Conservation (phyloP, 2,329 filamentous ascomycete species). For the Podosphaera xanthii region DNA sequence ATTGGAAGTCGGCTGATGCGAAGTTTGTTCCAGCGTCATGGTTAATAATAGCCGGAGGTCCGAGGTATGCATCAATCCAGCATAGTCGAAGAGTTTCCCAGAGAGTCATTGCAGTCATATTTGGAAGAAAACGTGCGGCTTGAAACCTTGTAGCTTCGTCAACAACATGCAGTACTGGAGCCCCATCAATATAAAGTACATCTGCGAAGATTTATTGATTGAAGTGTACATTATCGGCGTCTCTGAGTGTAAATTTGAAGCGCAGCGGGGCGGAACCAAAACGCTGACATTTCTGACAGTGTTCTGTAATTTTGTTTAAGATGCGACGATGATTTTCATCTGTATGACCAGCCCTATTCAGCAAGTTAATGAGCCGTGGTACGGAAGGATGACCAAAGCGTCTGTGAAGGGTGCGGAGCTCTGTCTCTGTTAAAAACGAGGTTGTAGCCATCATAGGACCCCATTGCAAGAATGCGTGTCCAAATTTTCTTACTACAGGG, state of each 20-base stretch:
- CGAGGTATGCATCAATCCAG: neutral
- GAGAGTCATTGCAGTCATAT: neutral
- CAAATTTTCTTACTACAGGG: neutral
- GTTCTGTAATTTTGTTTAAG: neutral
- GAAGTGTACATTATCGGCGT: neutral
- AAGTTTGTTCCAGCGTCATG: neutral
- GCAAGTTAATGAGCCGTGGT: neutral
- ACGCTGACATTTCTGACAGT: neutral
- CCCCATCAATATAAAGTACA: conserved; percentile 1
- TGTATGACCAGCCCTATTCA: neutral
- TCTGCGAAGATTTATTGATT: conserved; percentile 2
- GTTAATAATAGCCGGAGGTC: neutral
- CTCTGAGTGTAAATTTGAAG: conserved; percentile 2
- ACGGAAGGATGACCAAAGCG: neutral
- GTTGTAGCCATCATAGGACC: neutral
- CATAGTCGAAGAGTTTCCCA: no score
- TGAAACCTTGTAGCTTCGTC: neutral
- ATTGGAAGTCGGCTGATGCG: neutral
- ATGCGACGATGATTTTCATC: neutral
- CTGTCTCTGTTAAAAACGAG: neutral
- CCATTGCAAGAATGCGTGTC: neutral
- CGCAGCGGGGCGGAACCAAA: neutral
- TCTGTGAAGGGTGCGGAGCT: neutral
- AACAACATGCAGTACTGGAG: conserved; percentile 1
- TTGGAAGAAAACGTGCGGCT: neutral